Conservation (phyloP, 2,329 filamentous ascomycete species). For the Furcasterigmium furcatum region DNA sequence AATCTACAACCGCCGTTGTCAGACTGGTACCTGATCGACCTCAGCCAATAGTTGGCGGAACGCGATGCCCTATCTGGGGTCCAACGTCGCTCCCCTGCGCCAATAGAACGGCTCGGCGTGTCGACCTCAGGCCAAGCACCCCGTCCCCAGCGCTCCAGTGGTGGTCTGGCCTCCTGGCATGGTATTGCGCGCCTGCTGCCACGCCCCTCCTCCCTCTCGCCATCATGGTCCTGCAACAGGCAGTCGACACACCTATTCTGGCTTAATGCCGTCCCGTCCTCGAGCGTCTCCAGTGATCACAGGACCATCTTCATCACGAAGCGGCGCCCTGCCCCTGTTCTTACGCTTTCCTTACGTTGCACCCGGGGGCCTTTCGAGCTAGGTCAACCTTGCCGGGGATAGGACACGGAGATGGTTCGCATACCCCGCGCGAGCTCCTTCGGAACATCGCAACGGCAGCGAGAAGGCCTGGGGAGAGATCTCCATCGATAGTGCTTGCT, state of each 20-base stretch:
- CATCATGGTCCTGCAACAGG: background rate
- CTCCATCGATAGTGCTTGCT: too few species aligned
- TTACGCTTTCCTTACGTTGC: too few species aligned
- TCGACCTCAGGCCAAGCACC: background rate
- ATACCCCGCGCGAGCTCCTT: background rate
- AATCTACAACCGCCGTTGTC: too few species aligned
- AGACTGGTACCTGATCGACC: conserved; percentile 1
- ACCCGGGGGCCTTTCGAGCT: too few species aligned
- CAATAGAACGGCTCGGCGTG: background rate
- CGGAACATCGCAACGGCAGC: too few species aligned
- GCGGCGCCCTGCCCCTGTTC: too few species aligned
- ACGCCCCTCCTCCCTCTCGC: background rate
- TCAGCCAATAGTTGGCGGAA: background rate
- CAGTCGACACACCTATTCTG: background rate
- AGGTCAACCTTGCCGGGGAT: too few species aligned
- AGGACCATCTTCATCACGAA: background rate
- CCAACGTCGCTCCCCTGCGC: background rate
- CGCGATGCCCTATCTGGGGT: background rate
- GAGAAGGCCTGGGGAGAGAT: too few species aligned
- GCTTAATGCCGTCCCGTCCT: background rate
- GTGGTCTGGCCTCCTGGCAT: background rate
- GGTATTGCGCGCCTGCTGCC: background rate
- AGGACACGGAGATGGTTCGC: background rate
- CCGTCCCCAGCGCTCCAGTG: background rate
- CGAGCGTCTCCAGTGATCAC: background rate